Percentiles rank a stretch among this genome's conserved stretches.
These are phyloP conservation scores for Cucurbita ficifolia DNA, from an alignment of 306 rosid species.

Conservation along the genomic window DNA sequence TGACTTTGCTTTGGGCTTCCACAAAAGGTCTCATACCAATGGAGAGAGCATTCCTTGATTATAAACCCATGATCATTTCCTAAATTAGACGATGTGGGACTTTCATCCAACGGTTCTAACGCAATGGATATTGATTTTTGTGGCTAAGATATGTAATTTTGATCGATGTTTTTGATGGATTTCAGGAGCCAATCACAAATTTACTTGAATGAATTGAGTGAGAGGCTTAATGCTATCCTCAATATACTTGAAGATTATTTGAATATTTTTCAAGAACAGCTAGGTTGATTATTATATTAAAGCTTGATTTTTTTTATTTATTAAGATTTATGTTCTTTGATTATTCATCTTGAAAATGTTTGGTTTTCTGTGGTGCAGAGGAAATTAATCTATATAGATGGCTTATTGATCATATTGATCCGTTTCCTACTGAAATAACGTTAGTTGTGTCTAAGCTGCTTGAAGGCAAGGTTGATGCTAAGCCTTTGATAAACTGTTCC, in stretches of 20 bases:
- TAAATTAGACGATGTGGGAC: too few species aligned
- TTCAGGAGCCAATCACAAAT: background rate
- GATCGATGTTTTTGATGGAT: background rate
- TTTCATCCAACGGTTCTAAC: too few species aligned
- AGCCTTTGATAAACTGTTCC: constrained; percentile 34
- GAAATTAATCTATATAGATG: background rate
- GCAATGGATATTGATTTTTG: too few species aligned
- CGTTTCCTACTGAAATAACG: constrained; percentile 1
- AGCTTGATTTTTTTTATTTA: background rate
- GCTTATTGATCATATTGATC: constrained; percentile 4
- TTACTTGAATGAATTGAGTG: constrained; percentile 1
- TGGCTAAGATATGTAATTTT: too few species aligned
- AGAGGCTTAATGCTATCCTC: background rate
- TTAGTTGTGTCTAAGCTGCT: constrained; percentile 1
- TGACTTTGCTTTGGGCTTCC: too few species aligned
- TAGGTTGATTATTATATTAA: background rate
- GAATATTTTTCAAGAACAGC: background rate
- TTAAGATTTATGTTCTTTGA: background rate
- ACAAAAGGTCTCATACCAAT: too few species aligned
- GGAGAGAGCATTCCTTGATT: too few species aligned
- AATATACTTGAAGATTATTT: background rate
- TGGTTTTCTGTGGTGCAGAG: background rate
- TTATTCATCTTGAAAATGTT: background rate
- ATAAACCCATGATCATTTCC: too few species aligned
- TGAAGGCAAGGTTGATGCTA: background rate